phyloP scores from a whole-genome alignment of 148 eudicot species.

The Chenopodium suecicum region DNA sequence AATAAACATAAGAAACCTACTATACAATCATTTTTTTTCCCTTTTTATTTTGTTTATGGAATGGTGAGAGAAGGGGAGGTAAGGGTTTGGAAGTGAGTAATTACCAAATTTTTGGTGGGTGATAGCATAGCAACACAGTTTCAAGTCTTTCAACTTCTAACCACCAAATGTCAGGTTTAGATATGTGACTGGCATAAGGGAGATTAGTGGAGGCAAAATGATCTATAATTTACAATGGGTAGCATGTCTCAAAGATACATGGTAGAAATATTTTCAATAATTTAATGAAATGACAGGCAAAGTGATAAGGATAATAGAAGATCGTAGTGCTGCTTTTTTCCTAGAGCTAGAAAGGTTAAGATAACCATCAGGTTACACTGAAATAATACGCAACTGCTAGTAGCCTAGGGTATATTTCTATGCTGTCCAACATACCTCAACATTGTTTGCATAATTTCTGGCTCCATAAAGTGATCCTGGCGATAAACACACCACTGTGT shows the following conservation, averaged over 20 bases:
- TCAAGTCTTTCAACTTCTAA: neutral
- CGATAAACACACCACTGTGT: neutral
- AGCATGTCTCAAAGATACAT: neutral
- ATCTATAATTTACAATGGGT: neutral
- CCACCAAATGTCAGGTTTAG: neutral
- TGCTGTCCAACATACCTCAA: constrained; percentile 29
- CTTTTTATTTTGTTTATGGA: neutral
- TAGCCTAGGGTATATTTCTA: neutral
- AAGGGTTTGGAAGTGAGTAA: neutral
- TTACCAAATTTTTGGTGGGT: neutral
- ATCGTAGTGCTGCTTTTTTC: neutral
- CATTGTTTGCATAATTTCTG: constrained; percentile 21
- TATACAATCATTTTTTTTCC: neutral
- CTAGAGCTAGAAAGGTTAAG: neutral
- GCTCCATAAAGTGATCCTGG: constrained; percentile 32
- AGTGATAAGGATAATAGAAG: neutral
- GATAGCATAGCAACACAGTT: neutral
- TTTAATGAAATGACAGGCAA: neutral
- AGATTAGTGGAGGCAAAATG: neutral
- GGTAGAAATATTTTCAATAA: neutral
- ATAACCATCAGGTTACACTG: neutral
- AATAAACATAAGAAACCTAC: neutral
- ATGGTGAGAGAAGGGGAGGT: no score
- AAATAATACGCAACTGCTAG: neutral
- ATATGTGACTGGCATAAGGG: neutral